Base-by-base conservation (phyloP, 805 yeast species). In the Kodamaea kaohsiungensis region DNA sequence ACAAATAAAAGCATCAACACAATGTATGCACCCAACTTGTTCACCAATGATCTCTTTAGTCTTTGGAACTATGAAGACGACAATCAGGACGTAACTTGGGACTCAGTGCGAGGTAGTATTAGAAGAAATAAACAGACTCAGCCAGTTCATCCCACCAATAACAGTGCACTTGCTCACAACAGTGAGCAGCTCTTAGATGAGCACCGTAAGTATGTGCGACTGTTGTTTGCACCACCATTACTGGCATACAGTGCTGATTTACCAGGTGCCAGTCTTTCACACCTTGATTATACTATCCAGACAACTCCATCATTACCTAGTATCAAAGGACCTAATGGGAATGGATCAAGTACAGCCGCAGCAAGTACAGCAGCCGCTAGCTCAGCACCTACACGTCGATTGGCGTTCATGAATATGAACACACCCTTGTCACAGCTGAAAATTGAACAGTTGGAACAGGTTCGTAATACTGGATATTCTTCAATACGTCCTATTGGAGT, bases 191-290 rank as follows among this genome's bases (percentile, higher is more conserved):
- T 53, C 22, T 51, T 55, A 17, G 65, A 61, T 48, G 63, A 63
- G n/a, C 61, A 63, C 51, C 37, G 66, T 39, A 52, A 50, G 47
- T 53, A 60, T 19, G 49, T 65, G n/a, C 59, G 63, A 10, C 64
- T 57, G 49, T 55, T 62, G 38, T 73, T 66, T 56, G 83, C 83
- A 1, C 86, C 86, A 1, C 84, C 87, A 7, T 64, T 83, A 18
- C 76, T 81, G 16, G 82, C 85, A 1, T 83, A 82, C 59, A 75
- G 84, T 0, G 75, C 85, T 2, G 81, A 78, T 17, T 67, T 71
- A 53, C 65, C 61, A 27, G 70, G 63, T 17, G 64, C 60, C 19
- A 55, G 54, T 42, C 50, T 17, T 13, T 37, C 55, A 10, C 56
- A 56, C 19, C 45, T 65, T n/a, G 67, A 64, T 30, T 66, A 62